These are phyloP conservation scores for Parachaetomium inaequale DNA, from an alignment of 495 filamentous ascomycete genomes.

Conservation along the genomic window DNA sequence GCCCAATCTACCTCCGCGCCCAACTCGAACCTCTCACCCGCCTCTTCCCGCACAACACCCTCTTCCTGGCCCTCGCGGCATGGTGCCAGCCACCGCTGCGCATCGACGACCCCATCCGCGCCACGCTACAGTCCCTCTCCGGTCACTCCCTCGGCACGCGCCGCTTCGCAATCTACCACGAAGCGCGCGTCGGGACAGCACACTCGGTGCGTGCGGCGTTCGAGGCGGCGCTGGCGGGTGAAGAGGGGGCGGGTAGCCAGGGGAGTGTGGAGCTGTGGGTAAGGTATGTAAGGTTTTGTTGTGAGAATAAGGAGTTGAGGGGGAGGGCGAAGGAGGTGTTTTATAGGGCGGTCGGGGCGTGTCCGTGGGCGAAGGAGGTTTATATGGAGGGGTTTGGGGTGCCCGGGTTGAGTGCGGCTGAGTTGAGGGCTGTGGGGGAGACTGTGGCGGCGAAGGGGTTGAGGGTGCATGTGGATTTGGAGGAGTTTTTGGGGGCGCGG, in stretches of 20 bases:
- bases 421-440: constrained; percentile 53
- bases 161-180: constrained; percentile 65
- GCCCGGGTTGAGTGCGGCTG: constrained; percentile 28
- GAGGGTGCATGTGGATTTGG: constrained; percentile 43
- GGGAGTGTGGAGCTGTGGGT: constrained; percentile 59
- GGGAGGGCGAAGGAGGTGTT: constrained; percentile 45
- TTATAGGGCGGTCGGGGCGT: constrained; percentile 65
- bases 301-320: neutral
- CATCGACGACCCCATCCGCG: constrained; percentile 69
- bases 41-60: constrained; percentile 71
- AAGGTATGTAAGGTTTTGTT: constrained; percentile 58
- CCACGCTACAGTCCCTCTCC: constrained; percentile 50
- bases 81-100: constrained; percentile 63
- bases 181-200: constrained; percentile 55
- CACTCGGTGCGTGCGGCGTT: constrained; percentile 65
- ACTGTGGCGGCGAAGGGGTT: constrained; percentile 40
- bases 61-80: constrained; percentile 67
- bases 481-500: constrained; percentile 38
- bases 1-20: constrained; percentile 58
- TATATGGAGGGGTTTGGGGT: constrained; percentile 56
- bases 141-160: constrained; percentile 51
- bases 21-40: constrained; percentile 56
- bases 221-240: constrained; percentile 59
- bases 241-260: constrained; percentile 24
- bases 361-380: constrained; percentile 73